Base-by-base conservation (phyloP, 495 filamentous ascomycete species). In the Pyrenopolyporus hunteri region DNA sequence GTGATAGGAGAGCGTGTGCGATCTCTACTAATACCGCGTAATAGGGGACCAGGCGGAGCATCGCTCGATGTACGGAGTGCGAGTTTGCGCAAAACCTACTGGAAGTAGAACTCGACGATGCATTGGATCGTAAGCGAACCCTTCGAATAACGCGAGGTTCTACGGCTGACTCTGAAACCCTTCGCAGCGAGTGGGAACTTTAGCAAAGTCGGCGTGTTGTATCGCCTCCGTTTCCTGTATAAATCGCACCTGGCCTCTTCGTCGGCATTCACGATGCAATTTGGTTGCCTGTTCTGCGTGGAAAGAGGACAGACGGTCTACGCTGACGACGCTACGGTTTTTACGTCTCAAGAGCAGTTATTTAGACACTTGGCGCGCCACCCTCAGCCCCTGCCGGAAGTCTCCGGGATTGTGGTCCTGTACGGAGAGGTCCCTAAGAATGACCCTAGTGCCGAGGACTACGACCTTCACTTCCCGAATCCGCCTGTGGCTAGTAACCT, bases 391-490 rank as follows among this genome's bases (percentile, higher is more conserved):
- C 53, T 80, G 1, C 68, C 77, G 0, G 50, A 66, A 5, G 55
- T 80, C 10, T 43, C 69, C 0, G 77, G 76, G 11, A 55, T 79
- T 3, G 64, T 58, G 0, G 68, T 77, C 4, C 47, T 71, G 4
- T 80, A 81, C 48, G 76, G 77, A 0, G 33, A 60, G 25, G 20
- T 67, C 40, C 31, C 51, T n/a, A 54, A 60, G 39, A 33, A 40
- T 40, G 47, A 67, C 17, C 43, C 66, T 5, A 19, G 59, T 51
- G 48, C 29, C 5, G 55, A 71, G 19, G 69, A 77, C 42, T 80
- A 77, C 33, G 77, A 81, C 45, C 29, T 81, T 10, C 75, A 77
- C 58, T 74, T 81, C 37, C 70, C 67, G 7, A 63, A 76, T 6
- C 63, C 71, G 4, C 63, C 67, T 4, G 46, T 68, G 1, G 65